Conservation (phyloP, 306 rosid genomes). For the Casuarina glauca region DNA sequence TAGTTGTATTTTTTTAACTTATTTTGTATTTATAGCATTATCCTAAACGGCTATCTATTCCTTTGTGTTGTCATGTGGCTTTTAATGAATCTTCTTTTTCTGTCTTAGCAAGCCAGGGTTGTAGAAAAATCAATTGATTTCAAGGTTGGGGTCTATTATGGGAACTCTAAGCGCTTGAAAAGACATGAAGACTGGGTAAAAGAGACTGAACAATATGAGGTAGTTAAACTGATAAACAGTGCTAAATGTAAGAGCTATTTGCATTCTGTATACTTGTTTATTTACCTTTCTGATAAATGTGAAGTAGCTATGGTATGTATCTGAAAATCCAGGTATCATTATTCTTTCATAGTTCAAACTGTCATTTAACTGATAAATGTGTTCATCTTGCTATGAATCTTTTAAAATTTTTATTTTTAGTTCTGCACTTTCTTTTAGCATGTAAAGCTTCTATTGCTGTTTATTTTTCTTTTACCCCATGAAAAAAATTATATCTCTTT, state of each 20-base stretch:
- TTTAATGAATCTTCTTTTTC: slow-evolving; percentile 27
- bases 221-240: slow-evolving; percentile 32
- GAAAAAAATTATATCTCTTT: background rate
- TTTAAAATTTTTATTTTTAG: background rate
- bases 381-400: background rate
- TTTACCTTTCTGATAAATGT: background rate
- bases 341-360: background rate
- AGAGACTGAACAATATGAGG: slow-evolving; percentile 78
- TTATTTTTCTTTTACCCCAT: background rate
- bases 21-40: background rate
- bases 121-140: slow-evolving; percentile 73
- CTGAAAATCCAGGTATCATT: background rate
- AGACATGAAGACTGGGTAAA: slow-evolving; percentile 62
- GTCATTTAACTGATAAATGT: background rate
- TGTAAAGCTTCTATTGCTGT: background rate
- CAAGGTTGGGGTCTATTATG: slow-evolving; percentile 67
- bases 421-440: background rate
- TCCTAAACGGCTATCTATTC: background rate
- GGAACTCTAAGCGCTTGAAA: slow-evolving; percentile 62
- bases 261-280: background rate
- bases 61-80: background rate
- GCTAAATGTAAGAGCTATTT: slow-evolving; percentile 8
- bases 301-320: background rate
- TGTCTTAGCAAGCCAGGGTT: slow-evolving; percentile 78
- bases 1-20: slow-evolving; percentile 12